Conservation (phyloP, 1,284 basidiomycete genomes). For the Peniophora sp. region DNA sequence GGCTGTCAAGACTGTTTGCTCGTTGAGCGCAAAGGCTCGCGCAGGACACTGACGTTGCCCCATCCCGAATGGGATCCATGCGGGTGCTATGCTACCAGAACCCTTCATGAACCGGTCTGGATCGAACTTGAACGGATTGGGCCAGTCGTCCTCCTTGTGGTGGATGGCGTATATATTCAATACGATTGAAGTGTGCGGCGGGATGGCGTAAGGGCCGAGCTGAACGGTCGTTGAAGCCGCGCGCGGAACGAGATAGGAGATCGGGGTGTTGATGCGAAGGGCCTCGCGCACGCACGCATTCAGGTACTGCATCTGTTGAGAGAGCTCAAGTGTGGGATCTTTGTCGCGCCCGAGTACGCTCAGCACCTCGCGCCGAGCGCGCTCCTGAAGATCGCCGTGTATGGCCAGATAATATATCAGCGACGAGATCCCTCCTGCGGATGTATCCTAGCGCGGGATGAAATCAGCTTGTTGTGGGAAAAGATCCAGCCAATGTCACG, state of each 20-base stretch:
- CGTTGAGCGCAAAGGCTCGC: constrained; percentile 23
- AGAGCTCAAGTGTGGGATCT: constrained; percentile 17
- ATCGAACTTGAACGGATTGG: constrained; percentile 11
- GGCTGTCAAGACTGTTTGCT: constrained; percentile 20
- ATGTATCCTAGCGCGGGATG: constrained; percentile 21
- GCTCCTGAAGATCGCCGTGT: constrained; percentile 20
- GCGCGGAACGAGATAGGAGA: constrained; percentile 22
- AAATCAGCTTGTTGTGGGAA: background rate
- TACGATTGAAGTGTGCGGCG: constrained; percentile 17
- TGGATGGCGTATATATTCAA: constrained; percentile 23
- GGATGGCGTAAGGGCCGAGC: constrained; percentile 15
- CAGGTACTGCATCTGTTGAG: constrained; percentile 17
- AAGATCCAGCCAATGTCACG: constrained; percentile 1
- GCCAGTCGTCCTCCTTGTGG: constrained; percentile 18
- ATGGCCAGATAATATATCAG: constrained; percentile 23
- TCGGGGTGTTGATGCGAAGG: constrained; percentile 24
- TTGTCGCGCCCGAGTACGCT: constrained; percentile 9
- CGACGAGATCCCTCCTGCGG: constrained; percentile 22
- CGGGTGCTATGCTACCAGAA: background rate
- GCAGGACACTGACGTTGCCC: constrained; percentile 22
- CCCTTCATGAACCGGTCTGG: constrained; percentile 15
- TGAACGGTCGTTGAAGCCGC: constrained; percentile 10
- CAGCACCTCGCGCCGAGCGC: constrained; percentile 20
- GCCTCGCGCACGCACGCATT: constrained; percentile 26
- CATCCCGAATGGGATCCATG: constrained; percentile 13